Evolutionary conservation across 176 grass and related monocot genomes (phyloP).

Genomic region (Microstegium vimineum): DNA sequence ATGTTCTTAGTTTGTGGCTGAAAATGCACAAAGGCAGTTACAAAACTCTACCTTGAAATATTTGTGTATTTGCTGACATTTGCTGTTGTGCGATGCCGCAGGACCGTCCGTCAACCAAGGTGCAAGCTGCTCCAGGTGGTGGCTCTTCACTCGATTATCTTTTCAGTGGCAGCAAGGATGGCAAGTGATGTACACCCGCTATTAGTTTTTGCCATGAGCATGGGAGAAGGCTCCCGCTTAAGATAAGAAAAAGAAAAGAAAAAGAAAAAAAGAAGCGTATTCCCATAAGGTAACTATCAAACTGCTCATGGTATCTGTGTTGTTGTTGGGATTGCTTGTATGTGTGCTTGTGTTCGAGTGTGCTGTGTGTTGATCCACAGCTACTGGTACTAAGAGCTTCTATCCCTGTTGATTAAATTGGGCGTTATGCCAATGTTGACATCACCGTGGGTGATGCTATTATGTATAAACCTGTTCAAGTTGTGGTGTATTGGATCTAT

Average conservation of each 20-base stretch:
- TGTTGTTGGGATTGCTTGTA: conserved; percentile 5
- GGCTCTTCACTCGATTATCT: conserved; percentile 57
- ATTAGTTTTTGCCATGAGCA: conserved; percentile 9
- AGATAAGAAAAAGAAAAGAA: not conserved
- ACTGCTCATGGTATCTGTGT: conserved; percentile 7
- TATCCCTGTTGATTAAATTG: not conserved
- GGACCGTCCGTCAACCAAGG: conserved; percentile 68
- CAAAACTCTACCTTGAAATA: not conserved
- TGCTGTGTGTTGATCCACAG: conserved; percentile 11
- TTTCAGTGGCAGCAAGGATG: conserved; percentile 42
- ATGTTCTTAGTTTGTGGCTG: not conserved
- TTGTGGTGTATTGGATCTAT: not conserved
- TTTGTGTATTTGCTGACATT: not conserved
- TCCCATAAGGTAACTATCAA: not conserved
- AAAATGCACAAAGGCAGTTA: not conserved
- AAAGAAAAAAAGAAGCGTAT: not conserved
- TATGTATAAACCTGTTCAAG: conserved; percentile 1
- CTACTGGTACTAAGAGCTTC: not conserved
- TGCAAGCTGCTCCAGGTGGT: conserved; percentile 59
- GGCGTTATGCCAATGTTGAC: not conserved
- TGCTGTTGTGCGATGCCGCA: not conserved
- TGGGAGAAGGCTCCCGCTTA: conserved; percentile 20
- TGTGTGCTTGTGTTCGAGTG: not conserved
- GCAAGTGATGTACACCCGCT: conserved; percentile 39
- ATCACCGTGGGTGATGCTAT: not conserved